Base-by-base conservation (phyloP, 306 rosid genomes). In the Lupinus albus region DNA sequence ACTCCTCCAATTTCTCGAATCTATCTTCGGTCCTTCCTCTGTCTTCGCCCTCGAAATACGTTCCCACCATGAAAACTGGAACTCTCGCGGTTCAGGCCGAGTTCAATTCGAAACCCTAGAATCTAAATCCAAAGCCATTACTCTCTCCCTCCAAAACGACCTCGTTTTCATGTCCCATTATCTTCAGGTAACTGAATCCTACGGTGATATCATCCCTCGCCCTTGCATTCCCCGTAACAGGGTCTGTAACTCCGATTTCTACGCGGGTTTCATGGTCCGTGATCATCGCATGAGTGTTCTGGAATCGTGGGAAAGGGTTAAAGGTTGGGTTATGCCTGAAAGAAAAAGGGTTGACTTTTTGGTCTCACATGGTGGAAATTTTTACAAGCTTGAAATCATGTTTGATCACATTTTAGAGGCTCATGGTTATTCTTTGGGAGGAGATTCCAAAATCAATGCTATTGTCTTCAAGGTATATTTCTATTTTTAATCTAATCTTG, bases 1-100 rank as follows among this genome's bases (percentile, higher is more conserved):
- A 64, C 88, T 92, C 48, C 38, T 81, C 0, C n/a, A 30, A 17
- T 89, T 81, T 75, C 82, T 92, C 12, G 80, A 84, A 16, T 72
- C 91, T 42, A 60, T 42, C 8, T 72, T 88, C 4, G 93, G 88
- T 1, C 49, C 68, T 9, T 79, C 83, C 72, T 80, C 95, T 16
- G 66, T 89, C 71, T 92, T 76, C 83, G 98, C 98, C 74, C 52
- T 89, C 9, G 93, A 92, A 61, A 92, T 89, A 81, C 54, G 55
- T 71, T 72, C 79, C 45, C 91, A 83, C 42, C 87, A 80, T 73
- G 18, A 72, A 64, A 88, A 88, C 83, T 92, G 98, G 95, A 89
- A 84, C 65, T 85, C 97, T 0, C 89, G 95, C 3, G 87, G 89
- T 74, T 25, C 30, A 25, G 46, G 41, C n/a, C 96, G 95, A 5